Conservation (phyloP, 2,329 filamentous ascomycete species). For the Elsinoe arachidis region DNA sequence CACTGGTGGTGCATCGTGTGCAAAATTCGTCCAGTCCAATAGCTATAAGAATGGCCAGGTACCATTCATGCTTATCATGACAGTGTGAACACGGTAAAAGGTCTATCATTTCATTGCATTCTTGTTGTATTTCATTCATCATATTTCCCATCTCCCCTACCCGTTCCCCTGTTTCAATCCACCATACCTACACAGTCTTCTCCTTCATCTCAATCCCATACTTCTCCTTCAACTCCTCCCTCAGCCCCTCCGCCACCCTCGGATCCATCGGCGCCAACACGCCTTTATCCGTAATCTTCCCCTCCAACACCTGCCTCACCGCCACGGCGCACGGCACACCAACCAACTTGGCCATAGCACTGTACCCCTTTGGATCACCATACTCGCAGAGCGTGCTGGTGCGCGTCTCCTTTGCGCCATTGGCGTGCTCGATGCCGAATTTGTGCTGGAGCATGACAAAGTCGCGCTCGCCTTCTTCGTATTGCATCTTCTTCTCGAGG, state of each 20-base stretch:
- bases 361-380: slow-evolving; percentile 64
- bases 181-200: slow-evolving; percentile 42
- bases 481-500: slow-evolving; percentile 87
- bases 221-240: slow-evolving; percentile 69
- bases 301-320: slow-evolving; percentile 40
- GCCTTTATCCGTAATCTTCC: slow-evolving; percentile 31
- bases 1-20: no score
- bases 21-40: no score
- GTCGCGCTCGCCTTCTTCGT: slow-evolving; percentile 72
- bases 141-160: no score
- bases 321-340: slow-evolving; percentile 68
- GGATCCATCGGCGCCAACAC: slow-evolving; percentile 68
- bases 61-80: no score
- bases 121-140: no score
- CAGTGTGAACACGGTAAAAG: no score
- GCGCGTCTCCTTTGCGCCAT: slow-evolving; percentile 66
- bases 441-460: slow-evolving; percentile 71
- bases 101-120: no score
- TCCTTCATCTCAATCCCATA: slow-evolving; percentile 66
- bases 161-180: no score
- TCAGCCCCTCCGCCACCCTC: slow-evolving; percentile 62
- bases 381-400: slow-evolving; percentile 79
- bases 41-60: no score
- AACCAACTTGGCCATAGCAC: slow-evolving; percentile 74
- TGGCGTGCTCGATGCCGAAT: slow-evolving; percentile 75